Percentiles rank a stretch among this genome's conserved stretches.
Conservation (phyloP, 805 yeast species). For the Kodamaea leandrae region DNA sequence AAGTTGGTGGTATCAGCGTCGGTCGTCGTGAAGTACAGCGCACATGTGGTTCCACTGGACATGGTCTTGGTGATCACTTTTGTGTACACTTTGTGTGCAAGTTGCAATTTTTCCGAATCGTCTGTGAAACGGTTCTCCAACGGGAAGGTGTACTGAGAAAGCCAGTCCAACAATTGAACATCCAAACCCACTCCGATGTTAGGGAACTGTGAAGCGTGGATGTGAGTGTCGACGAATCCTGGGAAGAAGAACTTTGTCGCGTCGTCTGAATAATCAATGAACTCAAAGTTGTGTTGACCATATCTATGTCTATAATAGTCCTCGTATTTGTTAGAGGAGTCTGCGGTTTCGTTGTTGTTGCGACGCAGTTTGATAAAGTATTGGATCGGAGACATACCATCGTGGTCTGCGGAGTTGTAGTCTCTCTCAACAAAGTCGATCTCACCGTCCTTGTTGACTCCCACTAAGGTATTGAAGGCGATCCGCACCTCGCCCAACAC, state of each 20-base stretch:
- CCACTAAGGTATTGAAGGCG: constrained; percentile 53
- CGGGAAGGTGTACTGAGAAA: constrained; percentile 84
- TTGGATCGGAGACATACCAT: constrained; percentile 14
- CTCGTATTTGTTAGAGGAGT: background rate
- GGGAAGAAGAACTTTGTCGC: constrained; percentile 60
- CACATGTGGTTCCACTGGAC: constrained; percentile 83
- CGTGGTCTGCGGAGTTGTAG: constrained; percentile 12
- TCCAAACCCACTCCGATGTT: constrained; percentile 69
- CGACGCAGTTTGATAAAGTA: constrained; percentile 15
- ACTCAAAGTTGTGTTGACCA: constrained; percentile 10
- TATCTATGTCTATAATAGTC: constrained; percentile 1
- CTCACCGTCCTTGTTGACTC: constrained; percentile 57
- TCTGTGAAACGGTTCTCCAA: constrained; percentile 63
- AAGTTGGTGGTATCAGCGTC: constrained; percentile 73
- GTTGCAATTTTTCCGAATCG: constrained; percentile 35
- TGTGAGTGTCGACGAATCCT: constrained; percentile 46
- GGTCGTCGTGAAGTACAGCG: constrained; percentile 87
- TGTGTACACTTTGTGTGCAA: constrained; percentile 63
- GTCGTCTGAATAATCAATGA: constrained; percentile 29
- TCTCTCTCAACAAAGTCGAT: constrained; percentile 39
- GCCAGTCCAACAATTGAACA: constrained; percentile 85
- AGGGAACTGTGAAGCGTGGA: constrained; percentile 46
- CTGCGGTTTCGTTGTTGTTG: constrained; percentile 16
- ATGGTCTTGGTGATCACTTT: constrained; percentile 70
- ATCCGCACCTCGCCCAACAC: constrained; percentile 54